Evolutionary conservation across 306 rosid species (phyloP).

Genomic region (Prosopis cineraria): DNA sequence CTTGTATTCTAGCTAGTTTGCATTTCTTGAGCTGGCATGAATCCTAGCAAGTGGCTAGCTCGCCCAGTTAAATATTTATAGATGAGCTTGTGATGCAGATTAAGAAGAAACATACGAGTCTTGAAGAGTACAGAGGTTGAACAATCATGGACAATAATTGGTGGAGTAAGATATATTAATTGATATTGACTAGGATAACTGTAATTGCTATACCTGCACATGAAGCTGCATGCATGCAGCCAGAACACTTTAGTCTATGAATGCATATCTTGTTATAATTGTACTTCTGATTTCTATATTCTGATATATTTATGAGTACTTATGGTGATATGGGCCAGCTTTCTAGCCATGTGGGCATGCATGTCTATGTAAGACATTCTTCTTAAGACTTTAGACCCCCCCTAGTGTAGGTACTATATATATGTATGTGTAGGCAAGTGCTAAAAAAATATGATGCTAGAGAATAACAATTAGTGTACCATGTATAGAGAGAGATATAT

Average conservation of each 20-base stretch:
- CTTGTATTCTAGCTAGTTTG: neutral
- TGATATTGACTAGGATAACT: slow-evolving; percentile 20
- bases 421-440: neutral
- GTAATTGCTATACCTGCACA: slow-evolving; percentile 22
- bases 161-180: slow-evolving; percentile 26
- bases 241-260: slow-evolving; percentile 19
- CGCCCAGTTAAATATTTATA: neutral
- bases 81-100: slow-evolving; percentile 13
- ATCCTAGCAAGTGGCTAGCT: neutral
- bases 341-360: slow-evolving; percentile 51
- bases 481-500: neutral
- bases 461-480: neutral
- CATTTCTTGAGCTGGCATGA: slow-evolving; percentile 26
- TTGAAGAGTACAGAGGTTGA: neutral
- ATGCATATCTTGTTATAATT: neutral
- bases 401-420: neutral
- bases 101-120: neutral
- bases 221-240: slow-evolving; percentile 8
- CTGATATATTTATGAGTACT: slow-evolving; percentile 13
- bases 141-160: slow-evolving; percentile 35
- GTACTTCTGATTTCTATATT: neutral
- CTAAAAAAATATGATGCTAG: neutral
- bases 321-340: slow-evolving; percentile 26
- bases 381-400: slow-evolving; percentile 18
- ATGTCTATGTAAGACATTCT: slow-evolving; percentile 37